A percentile compares a stretch with the other conserved stretches of the same genome.
Conservation (phyloP, 345 rosid species). For the Ailanthus altissimus region DNA sequence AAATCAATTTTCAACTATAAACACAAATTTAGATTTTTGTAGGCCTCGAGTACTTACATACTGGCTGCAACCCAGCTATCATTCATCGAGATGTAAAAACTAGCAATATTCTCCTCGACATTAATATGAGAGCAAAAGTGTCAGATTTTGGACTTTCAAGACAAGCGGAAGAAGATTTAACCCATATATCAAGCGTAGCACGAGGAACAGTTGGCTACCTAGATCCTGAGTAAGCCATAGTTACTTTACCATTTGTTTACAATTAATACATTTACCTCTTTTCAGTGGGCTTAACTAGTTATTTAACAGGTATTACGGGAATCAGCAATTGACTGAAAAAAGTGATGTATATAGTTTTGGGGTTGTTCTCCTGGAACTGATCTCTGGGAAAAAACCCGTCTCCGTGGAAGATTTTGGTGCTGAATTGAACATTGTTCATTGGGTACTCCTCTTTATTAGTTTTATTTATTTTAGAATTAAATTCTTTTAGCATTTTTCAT, state of each 20-base stretch:
- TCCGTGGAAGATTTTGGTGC: constrained; percentile 84
- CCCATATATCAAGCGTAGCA: constrained; percentile 91
- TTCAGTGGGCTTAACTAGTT: constrained; percentile 8
- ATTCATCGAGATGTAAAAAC: constrained; percentile 97
- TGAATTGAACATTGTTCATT: constrained; percentile 83
- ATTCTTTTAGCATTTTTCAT: neutral
- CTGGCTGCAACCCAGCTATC: constrained; percentile 93
- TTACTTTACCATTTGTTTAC: neutral
- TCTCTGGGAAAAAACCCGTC: constrained; percentile 89
- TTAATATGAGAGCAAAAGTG: constrained; percentile 93
- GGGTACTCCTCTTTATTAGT: constrained; percentile 52
- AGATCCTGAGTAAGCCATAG: constrained; percentile 81
- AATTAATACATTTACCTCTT: neutral
- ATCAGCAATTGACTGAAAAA: constrained; percentile 87
- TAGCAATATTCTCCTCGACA: constrained; percentile 89
- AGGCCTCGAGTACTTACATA: constrained; percentile 98
- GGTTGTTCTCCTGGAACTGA: constrained; percentile 88
- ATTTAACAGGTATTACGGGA: constrained; percentile 75
- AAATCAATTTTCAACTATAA: constrained; percentile 19
- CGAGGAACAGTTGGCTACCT: constrained; percentile 94
- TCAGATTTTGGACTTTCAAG: constrained; percentile 98
- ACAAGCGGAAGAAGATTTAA: constrained; percentile 89
- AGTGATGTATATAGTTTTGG: constrained; percentile 99
- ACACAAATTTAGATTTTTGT: constrained; percentile 42
- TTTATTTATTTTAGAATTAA: constrained; percentile 4